Evolutionary conservation across 192 early-diverging fungal genomes (phyloP).

Genomic region (Coemansia pectinata): DNA sequence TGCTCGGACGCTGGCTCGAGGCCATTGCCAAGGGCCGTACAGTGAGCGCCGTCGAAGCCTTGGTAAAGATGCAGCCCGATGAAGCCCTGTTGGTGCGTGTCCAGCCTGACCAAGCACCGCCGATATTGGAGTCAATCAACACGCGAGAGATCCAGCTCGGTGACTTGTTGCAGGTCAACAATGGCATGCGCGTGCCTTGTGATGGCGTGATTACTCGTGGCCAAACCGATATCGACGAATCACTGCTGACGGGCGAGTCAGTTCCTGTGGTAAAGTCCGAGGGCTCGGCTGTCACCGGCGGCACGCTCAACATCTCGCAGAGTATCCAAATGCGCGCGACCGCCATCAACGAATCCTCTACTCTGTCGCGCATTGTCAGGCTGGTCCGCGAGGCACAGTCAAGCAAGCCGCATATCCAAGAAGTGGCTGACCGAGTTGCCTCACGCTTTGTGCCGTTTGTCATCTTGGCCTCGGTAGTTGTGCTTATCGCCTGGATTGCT

Average conservation of each 20-base stretch:
- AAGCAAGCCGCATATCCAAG: constrained; percentile 91
- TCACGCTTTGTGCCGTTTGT: constrained; percentile 91
- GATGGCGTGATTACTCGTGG: constrained; percentile 47
- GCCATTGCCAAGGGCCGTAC: constrained; percentile 90
- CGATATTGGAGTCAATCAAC: constrained; percentile 28
- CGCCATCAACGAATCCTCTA: constrained; percentile 84
- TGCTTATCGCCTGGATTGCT: constrained; percentile 77
- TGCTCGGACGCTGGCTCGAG: constrained; percentile 89
- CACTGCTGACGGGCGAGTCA: constrained; percentile 91
- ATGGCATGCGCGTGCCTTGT: constrained; percentile 70
- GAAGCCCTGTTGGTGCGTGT: constrained; percentile 35
- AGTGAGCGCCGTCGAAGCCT: constrained; percentile 71
- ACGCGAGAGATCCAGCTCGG: constrained; percentile 48
- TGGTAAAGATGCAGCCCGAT: constrained; percentile 63
- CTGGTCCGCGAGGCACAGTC: constrained; percentile 93
- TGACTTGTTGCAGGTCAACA: constrained; percentile 51
- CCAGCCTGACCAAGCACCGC: neutral
- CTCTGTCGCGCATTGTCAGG: constrained; percentile 86
- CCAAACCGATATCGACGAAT: constrained; percentile 76
- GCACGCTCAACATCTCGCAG: constrained; percentile 84
- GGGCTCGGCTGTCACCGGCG: constrained; percentile 79
- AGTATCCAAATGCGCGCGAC: constrained; percentile 82
- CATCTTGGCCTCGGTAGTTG: constrained; percentile 68
- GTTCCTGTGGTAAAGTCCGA: constrained; percentile 73
- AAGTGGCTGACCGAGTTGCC: constrained; percentile 83